These are phyloP conservation scores for barley (Hordeum vulgare) DNA, from an alignment of 176 grass and related monocot species.

Conservation along the genomic window DNA sequence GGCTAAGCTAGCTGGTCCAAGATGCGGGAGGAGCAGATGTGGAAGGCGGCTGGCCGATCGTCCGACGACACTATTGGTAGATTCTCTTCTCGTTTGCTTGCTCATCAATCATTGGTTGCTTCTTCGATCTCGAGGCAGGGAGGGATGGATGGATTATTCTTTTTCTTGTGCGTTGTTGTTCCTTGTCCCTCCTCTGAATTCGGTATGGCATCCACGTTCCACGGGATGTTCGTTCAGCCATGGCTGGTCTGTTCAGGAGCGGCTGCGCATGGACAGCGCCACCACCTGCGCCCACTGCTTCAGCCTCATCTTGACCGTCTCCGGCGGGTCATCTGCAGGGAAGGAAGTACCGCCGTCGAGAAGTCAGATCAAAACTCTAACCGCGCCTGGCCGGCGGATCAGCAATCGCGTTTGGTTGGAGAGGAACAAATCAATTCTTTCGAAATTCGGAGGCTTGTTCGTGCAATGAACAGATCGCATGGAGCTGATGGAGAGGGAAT, in stretches of 20 bases:
- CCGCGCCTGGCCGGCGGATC: too few relatives aligned
- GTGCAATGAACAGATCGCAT: background rate
- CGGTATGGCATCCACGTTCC: too few relatives aligned
- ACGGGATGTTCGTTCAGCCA: too few relatives aligned
- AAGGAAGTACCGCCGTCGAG: background rate
- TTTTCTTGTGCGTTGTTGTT: background rate
- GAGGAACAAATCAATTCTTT: too few relatives aligned
- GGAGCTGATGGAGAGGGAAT: too few relatives aligned
- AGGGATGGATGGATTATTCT: background rate
- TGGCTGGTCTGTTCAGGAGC: slow-evolving; percentile 17
- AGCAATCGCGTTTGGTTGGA: background rate
- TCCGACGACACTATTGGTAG: background rate
- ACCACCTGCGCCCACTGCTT: slow-evolving; percentile 96
- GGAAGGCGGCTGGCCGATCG: background rate
- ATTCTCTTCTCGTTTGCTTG: slow-evolving; percentile 14
- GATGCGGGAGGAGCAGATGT: background rate
- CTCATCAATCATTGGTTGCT: background rate
- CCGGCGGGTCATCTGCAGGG: slow-evolving; percentile 50
- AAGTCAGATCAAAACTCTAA: background rate
- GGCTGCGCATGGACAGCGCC: slow-evolving; percentile 53
- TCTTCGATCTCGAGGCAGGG: background rate
- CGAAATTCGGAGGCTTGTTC: too few relatives aligned
- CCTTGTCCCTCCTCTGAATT: background rate
- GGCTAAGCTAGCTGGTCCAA: background rate
- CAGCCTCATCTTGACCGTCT: slow-evolving; percentile 74